Conservation (phyloP, 1,139 yeast species). For the Blastobotrys raffinosifermentans region DNA sequence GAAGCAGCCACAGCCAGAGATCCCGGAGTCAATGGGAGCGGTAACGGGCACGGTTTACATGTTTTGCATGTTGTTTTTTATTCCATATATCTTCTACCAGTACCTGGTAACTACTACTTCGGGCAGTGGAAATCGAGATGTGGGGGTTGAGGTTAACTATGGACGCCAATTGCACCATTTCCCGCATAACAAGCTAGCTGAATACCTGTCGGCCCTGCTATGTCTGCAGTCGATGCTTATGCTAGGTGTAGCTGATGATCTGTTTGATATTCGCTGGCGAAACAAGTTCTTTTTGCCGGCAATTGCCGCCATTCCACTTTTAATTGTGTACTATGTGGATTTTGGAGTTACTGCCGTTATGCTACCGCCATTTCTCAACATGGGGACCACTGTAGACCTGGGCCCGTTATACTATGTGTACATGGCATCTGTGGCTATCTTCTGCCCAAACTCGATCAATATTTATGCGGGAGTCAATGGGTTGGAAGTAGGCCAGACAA, state of each 20-base stretch:
- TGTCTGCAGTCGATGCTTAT: slow-evolving; percentile 80
- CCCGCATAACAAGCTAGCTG: slow-evolving; percentile 82
- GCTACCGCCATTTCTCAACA: slow-evolving; percentile 61
- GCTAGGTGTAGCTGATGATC: slow-evolving; percentile 87
- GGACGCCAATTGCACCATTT: slow-evolving; percentile 37
- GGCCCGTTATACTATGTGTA: slow-evolving; percentile 76
- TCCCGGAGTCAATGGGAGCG: slow-evolving; percentile 91
- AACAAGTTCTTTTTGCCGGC: slow-evolving; percentile 95
- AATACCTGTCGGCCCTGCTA: slow-evolving; percentile 75
- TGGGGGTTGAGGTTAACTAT: slow-evolving; percentile 26
- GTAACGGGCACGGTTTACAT: slow-evolving; percentile 78
- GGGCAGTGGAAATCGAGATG: slow-evolving; percentile 51
- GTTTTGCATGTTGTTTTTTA: slow-evolving; percentile 73
- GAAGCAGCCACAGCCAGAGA: slow-evolving; percentile 49
- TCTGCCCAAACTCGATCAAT: slow-evolving; percentile 95
- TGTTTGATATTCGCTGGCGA: slow-evolving; percentile 95
- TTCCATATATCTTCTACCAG: slow-evolving; percentile 84
- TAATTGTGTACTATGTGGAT: slow-evolving; percentile 88
- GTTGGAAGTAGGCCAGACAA: slow-evolving; percentile 89
- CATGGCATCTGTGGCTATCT: slow-evolving; percentile 88
- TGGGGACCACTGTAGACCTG: slow-evolving; percentile 53
- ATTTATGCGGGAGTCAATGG: slow-evolving; percentile 96
- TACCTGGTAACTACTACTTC: slow-evolving; percentile 57
- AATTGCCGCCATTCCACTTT: slow-evolving; percentile 83
- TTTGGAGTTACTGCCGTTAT: slow-evolving; percentile 90